Conservation (phyloP, 495 filamentous ascomycete species). For the Podospora didyma region DNA sequence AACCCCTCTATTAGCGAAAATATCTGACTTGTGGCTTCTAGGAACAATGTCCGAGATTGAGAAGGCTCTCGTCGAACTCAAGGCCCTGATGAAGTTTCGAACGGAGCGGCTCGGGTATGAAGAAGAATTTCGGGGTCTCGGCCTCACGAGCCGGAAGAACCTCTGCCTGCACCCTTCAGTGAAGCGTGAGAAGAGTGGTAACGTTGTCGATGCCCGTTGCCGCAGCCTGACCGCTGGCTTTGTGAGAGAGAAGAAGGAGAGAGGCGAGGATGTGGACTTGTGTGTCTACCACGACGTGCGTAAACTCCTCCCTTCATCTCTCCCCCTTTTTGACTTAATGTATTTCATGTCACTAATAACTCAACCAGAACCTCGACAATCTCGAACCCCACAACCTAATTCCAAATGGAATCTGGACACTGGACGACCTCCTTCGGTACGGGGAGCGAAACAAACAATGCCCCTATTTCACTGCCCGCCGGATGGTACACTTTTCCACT, state of each 20-base stretch:
- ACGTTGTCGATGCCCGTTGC: conserved; percentile 90
- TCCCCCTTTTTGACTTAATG: background rate
- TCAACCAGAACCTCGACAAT: conserved; percentile 75
- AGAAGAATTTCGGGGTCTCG: conserved; percentile 90
- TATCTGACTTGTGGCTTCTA: conserved; percentile 9
- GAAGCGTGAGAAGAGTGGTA: conserved; percentile 90
- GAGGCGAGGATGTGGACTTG: conserved; percentile 87
- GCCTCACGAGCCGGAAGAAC: conserved; percentile 94
- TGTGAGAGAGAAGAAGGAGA: conserved; percentile 92
- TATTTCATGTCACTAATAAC: conserved; percentile 4
- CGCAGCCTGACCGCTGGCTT: conserved; percentile 94
- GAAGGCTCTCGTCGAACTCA: conserved; percentile 90
- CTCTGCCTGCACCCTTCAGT: conserved; percentile 94
- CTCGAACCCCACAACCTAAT: conserved; percentile 92
- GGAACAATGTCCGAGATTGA: conserved; percentile 91
- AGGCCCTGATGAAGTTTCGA: conserved; percentile 90
- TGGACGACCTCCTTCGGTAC: conserved; percentile 83
- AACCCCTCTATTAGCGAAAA: conserved; percentile 2
- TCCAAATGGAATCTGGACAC: conserved; percentile 89
- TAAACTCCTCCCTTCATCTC: background rate
- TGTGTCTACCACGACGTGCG: conserved; percentile 92
- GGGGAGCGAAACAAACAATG: conserved; percentile 96
- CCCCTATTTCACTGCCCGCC: conserved; percentile 90
- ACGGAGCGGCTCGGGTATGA: conserved; percentile 76
- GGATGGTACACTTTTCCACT: conserved; percentile 65